Percentiles rank a stretch among this genome's conserved stretches.
Evolutionary conservation across 2,329 filamentous ascomycete genomes (phyloP).

Genomic region (Ophiocordyceps camponoti-saundersi): DNA sequence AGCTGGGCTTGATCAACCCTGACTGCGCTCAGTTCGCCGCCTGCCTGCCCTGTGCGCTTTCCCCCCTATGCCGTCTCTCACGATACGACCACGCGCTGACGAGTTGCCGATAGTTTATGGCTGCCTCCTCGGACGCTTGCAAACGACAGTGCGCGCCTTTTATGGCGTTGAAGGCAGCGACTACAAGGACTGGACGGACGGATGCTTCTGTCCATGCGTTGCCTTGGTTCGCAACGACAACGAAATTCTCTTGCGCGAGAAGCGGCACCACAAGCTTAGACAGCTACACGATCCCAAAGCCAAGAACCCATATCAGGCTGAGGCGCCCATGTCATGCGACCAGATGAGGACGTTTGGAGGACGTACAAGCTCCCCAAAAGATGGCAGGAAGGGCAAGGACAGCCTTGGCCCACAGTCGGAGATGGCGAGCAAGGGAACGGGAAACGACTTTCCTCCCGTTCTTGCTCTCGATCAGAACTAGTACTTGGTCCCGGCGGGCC

Average conservation of each 20-base stretch:
- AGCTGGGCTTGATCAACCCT: slow-evolving; percentile 6
- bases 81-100: background rate
- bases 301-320: slow-evolving; percentile 6
- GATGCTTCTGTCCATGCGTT: slow-evolving; percentile 12
- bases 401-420: background rate
- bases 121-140: slow-evolving; percentile 11
- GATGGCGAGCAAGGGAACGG: background rate
- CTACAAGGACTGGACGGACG: slow-evolving; percentile 8
- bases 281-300: slow-evolving; percentile 1
- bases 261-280: slow-evolving; percentile 2
- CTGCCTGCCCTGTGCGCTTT: slow-evolving; percentile 11
- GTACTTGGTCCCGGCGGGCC: slow-evolving; percentile 4
- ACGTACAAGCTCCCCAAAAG: background rate
- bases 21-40: slow-evolving; percentile 9
- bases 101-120: slow-evolving; percentile 11
- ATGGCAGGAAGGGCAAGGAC: background rate
- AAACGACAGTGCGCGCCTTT: slow-evolving; percentile 12
- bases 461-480: slow-evolving; percentile 4
- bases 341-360: background rate
- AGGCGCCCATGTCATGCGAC: slow-evolving; percentile 9
- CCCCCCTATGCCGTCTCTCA: background rate
- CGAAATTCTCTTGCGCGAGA: slow-evolving; percentile 15
- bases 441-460: slow-evolving; percentile 1
- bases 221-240: slow-evolving; percentile 13
- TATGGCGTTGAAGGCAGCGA: slow-evolving; percentile 14